Conservation (phyloP, 169 alveolate genomes). For the Plasmodium reichenowi region DNA sequence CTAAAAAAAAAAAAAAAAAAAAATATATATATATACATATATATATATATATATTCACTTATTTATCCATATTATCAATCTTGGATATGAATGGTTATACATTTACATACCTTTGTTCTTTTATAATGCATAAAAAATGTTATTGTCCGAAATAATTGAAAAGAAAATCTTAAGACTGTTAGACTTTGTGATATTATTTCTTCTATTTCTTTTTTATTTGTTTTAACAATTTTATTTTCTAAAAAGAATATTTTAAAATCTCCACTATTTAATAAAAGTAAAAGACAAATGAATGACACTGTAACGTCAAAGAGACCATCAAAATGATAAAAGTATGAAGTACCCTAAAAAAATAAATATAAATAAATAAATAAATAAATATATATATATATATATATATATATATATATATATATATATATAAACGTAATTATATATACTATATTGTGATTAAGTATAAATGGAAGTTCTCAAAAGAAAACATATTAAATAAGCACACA, state of each 20-base stretch:
- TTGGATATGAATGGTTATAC: neutral
- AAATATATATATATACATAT: neutral
- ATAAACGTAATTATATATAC: neutral
- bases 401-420: neutral
- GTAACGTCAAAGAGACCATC: slow-evolving; percentile 69
- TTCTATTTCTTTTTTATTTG: slow-evolving; percentile 54
- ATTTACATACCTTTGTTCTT: slow-evolving; percentile 34
- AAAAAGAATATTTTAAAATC: slow-evolving; percentile 51
- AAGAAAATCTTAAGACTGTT: slow-evolving; percentile 54
- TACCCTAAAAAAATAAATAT: slow-evolving; percentile 23
- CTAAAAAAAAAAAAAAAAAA: slow-evolving; percentile 11
- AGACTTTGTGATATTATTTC: slow-evolving; percentile 65
- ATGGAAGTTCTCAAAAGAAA: neutral
- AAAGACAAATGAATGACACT: slow-evolving; percentile 40
- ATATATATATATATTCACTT: neutral
- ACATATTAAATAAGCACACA: neutral
- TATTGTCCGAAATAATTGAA: slow-evolving; percentile 61
- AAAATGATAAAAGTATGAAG: slow-evolving; percentile 45
- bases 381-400: neutral
- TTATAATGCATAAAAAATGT: slow-evolving; percentile 64
- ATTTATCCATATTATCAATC: neutral
- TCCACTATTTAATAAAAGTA: slow-evolving; percentile 59
- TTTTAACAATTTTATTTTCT: slow-evolving; percentile 20
- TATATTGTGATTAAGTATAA: too few species aligned
- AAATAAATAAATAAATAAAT: neutral